Conservation (phyloP, 495 filamentous ascomycete species). For the Articulospora tetracladia region DNA sequence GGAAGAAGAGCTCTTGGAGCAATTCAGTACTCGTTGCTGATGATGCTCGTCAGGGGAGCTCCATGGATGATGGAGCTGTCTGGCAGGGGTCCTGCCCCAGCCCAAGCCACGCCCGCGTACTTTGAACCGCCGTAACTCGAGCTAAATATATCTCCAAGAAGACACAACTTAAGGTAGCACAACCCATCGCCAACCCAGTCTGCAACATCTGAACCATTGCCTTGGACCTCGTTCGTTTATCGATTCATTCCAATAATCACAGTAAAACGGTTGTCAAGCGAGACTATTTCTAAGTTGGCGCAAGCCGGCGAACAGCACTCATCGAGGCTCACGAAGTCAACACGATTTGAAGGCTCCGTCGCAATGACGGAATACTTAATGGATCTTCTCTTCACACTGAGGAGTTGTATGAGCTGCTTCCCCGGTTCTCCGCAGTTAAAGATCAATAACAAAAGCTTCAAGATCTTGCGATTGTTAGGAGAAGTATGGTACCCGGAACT, state of each 20-base stretch:
- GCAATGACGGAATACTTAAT: constrained; percentile 81
- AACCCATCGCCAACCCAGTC: not conserved
- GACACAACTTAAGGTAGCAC: no score
- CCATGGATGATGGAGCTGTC: not conserved
- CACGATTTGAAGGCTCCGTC: constrained; percentile 3
- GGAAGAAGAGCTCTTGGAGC: not conserved
- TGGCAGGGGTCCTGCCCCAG: not conserved
- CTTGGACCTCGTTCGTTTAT: no score
- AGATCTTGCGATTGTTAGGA: constrained; percentile 87
- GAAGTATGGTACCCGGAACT: constrained; percentile 53
- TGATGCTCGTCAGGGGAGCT: not conserved
- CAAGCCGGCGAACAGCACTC: not conserved
- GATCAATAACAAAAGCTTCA: constrained; percentile 93
- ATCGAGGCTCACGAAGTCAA: not conserved
- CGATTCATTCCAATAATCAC: not conserved
- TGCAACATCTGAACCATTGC: no score
- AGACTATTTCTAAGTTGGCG: no score
- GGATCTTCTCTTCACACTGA: constrained; percentile 85
- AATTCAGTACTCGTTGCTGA: not conserved
- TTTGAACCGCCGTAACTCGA: not conserved
- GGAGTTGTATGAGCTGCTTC: constrained; percentile 93
- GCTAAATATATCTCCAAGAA: constrained; percentile 6
- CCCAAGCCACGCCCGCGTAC: not conserved
- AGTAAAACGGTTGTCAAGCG: not conserved
- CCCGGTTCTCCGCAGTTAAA: constrained; percentile 88